Evolutionary conservation across 192 early-diverging fungal genomes (phyloP), one percentile per base, ranked within the genome.

Genomic region (Backusella morwellensis): DNA sequence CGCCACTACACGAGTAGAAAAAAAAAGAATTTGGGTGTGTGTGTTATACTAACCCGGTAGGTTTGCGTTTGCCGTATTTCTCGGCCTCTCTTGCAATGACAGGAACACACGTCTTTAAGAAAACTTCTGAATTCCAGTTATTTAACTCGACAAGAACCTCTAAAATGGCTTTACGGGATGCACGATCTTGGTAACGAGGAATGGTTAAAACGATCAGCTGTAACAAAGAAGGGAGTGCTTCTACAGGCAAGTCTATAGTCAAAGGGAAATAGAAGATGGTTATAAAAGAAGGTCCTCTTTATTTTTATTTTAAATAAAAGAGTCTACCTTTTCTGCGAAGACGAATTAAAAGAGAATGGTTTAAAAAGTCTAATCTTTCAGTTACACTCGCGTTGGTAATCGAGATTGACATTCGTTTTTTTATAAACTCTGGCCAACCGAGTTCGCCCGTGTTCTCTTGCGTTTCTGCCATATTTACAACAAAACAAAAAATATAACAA

Each of bases 161-260:
- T 19, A 90, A 77, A 66, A 93, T 88, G 1, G 86, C 75, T 2
- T 86, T 75, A 63, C 94, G 89, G 4, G 94, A 94, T 36, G 72
- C 72, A 68, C 86, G 84, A 78, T 95, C 94, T 70, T 85, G 85
- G 77, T 94, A 95, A 34, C 92, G 89, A 12, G 89, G 77, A 70
- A 90, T 85, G 59, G 93, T 91, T 17, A 88, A 75, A 66, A 86
- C 80, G 29, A 94, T 66, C 59, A 89, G 73, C 32, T 86, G 80
- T 40, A 93, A 56, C 5, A 91, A 52, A 21, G 74, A 75, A 35
- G 86, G 86, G 32, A 88, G 75, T 36, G 78, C 54, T 72, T 88
- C 84, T 11, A 83, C 80, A 32, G 81, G 83, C 59, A 86, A 66
- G 78, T 86, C 85, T 86, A 83, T 50, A 17, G 8, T 9, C 8